Conservation (phyloP, 345 rosid genomes). For the Ceriops tagal region DNA sequence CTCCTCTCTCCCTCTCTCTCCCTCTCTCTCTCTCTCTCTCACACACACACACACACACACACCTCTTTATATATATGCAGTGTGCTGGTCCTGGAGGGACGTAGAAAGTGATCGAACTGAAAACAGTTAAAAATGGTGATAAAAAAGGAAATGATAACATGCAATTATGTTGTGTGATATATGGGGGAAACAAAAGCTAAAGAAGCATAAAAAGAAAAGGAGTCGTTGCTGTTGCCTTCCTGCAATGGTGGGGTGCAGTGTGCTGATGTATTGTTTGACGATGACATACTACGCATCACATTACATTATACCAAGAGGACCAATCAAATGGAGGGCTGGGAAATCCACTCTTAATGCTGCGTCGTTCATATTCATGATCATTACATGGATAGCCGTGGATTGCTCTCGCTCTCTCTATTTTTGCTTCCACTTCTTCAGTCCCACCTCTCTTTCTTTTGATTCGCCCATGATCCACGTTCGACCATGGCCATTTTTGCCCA, state of each 20-base stretch:
- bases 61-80: constrained; percentile 2
- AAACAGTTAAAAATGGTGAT: constrained; percentile 10
- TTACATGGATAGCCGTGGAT: constrained; percentile 15
- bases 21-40: neutral
- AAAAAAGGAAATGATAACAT: constrained; percentile 4
- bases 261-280: neutral
- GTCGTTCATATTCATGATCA: neutral
- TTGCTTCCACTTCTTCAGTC: neutral
- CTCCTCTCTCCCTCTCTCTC: neutral
- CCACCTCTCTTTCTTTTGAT: neutral
- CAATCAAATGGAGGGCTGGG: constrained; percentile 19
- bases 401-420: neutral
- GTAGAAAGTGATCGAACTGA: constrained; percentile 9
- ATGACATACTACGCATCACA: too few species aligned
- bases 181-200: neutral
- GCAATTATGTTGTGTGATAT: constrained; percentile 5
- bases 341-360: constrained; percentile 11
- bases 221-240: neutral
- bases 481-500: neutral
- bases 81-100: constrained; percentile 11
- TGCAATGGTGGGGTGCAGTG: constrained; percentile 12
- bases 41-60: too few species aligned
- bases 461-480: too few species aligned
- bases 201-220: neutral
- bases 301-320: constrained; percentile 12